Evolutionary conservation across 257 asterid species (phyloP), one percentile per base, ranked within the genome.

Genomic region (Hygrophila difformis): DNA sequence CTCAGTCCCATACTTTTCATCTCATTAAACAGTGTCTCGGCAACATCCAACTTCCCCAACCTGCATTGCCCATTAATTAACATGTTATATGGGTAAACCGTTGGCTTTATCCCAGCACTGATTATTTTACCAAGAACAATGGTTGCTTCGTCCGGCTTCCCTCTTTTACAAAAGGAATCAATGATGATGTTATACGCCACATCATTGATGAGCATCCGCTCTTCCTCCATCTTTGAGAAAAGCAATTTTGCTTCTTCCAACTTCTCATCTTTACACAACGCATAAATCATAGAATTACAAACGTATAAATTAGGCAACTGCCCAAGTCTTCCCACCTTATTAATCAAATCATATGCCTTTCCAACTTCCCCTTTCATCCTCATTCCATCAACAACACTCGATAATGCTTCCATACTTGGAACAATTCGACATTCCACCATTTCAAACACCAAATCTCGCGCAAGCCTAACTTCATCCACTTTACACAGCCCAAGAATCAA

Each of bases 371-470:
- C 93, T 16, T 56, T 70, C 53, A 64, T 82, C 62, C 92, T 79
- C 70, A 85, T 45, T 35, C 96, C 98, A 39, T 85, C 98, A 38
- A 82, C 84, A 37, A 82, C 79, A 64, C 75, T 53, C 12, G 98
- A 85, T 33, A 89, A 61, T 55, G 92, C 88, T 46, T 78, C 94
- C 66, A 59, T 75, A 57, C 77, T 80, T 0, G 98, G 98, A 51
- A 65, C 63, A 67, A 89, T 65, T 39, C 81, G 76, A 44, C 24
- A 47, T 28, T 53, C 79, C 49, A 82, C 60, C 98, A 85, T 89
- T 78, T 85, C 94, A 51, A 64, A 55, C 58, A 78, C 69, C 62
- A 82, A 73, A 18, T 55, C 76, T 57, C 57, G 70, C 15, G 93
- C 91, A 56, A 48, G 18, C 31, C 31, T 55, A 70, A 77, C 70